phyloP scores from a whole-genome alignment of 352 stramenopile species.

The Pythium biforme region DNA sequence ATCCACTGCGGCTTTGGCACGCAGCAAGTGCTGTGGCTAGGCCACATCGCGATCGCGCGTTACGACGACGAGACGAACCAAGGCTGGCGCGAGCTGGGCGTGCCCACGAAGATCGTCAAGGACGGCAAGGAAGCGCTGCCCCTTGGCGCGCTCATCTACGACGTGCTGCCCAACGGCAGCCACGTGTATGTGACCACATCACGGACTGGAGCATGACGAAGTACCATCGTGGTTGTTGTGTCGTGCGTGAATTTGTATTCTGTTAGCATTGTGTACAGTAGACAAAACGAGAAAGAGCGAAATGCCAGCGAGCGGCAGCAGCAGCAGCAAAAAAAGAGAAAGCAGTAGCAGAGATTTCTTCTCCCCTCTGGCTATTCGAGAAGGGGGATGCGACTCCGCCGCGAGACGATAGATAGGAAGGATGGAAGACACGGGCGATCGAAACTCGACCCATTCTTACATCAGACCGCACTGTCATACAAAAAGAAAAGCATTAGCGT shows the following conservation, averaged over 20 bases:
- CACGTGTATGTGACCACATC: slow-evolving; percentile 73
- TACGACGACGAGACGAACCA: slow-evolving; percentile 54
- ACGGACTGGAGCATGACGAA: background rate
- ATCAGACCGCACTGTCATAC: slow-evolving; percentile 26
- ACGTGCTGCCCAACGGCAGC: slow-evolving; percentile 52
- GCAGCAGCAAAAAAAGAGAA: slow-evolving; percentile 1
- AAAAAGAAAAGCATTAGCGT: background rate
- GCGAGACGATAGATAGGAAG: slow-evolving; percentile 23
- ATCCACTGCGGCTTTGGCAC: slow-evolving; percentile 70
- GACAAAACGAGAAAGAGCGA: slow-evolving; percentile 22
- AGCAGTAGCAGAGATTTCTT: background rate
- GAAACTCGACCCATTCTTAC: slow-evolving; percentile 15
- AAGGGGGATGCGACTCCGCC: background rate
- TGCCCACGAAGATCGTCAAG: slow-evolving; percentile 43
- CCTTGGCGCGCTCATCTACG: slow-evolving; percentile 62
- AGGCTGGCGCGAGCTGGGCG: slow-evolving; percentile 52
- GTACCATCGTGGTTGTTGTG: background rate
- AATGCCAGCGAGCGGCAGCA: background rate
- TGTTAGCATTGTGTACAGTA: slow-evolving; percentile 25
- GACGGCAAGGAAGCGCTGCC: slow-evolving; percentile 44
- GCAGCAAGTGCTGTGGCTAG: slow-evolving; percentile 71
- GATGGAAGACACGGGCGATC: background rate
- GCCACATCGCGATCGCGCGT: slow-evolving; percentile 65
- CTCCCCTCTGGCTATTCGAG: slow-evolving; percentile 3
- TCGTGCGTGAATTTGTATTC: slow-evolving; percentile 17